A percentile compares a stretch with the other conserved stretches of the same genome.
phyloP scores from a whole-genome alignment of 2,329 filamentous ascomycete genomes.

The Neonectria punicea region DNA sequence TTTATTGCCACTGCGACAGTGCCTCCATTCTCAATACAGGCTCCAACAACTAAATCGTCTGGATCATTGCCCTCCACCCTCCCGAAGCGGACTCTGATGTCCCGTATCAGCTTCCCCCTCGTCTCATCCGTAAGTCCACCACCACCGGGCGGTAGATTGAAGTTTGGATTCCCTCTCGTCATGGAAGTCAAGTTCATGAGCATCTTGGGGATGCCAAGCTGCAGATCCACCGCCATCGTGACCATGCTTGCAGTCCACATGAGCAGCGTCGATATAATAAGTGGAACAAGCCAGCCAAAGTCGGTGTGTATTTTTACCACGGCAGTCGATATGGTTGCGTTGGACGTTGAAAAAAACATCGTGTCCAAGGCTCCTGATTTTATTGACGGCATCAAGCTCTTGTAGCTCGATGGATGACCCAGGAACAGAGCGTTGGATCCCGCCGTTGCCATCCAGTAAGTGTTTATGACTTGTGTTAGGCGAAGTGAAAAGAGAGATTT shows the following conservation, averaged over 20 bases:
- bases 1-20: not conserved
- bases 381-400: not conserved
- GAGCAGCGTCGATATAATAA: constrained; percentile 4
- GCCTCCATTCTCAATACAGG: constrained; percentile 6
- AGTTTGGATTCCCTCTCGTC: constrained; percentile 12
- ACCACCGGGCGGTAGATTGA: not conserved
- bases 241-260: constrained; percentile 8
- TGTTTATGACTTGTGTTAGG: constrained; percentile 6
- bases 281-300: constrained; percentile 12
- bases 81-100: constrained; percentile 3
- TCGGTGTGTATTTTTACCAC: constrained; percentile 4
- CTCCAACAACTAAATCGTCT: not conserved
- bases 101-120: not conserved
- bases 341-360: not conserved
- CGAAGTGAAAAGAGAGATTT: not conserved
- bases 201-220: constrained; percentile 17
- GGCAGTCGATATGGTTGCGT: not conserved
- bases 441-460: constrained; percentile 1
- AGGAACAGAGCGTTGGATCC: constrained; percentile 1
- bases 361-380: not conserved
- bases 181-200: constrained; percentile 18
- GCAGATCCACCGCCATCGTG: constrained; percentile 15
- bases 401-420: constrained; percentile 5
- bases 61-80: constrained; percentile 1
- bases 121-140: constrained; percentile 9